These are phyloP conservation scores for Hanseniaspora taiwanica DNA, from an alignment of 805 yeast genomes.

Conservation along the genomic window DNA sequence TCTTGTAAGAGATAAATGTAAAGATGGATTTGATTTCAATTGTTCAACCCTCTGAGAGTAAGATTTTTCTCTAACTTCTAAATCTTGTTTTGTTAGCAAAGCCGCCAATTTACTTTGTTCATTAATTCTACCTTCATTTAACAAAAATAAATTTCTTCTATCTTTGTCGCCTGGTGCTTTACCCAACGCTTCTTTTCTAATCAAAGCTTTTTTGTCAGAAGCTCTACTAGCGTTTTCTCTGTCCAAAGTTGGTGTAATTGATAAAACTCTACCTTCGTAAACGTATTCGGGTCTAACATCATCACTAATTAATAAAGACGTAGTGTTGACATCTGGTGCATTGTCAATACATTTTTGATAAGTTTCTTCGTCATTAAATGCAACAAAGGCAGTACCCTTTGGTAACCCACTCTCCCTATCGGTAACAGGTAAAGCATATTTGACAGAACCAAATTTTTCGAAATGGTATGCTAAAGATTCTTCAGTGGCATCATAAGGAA, in stretches of 20 bases:
- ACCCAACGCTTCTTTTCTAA: conserved; percentile 66
- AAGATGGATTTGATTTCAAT: conserved; percentile 75
- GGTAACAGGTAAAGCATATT: conserved; percentile 85
- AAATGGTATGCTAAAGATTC: conserved; percentile 73
- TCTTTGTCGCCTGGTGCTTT: conserved; percentile 71
- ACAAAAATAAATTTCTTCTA: conserved; percentile 67
- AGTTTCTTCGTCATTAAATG: conserved; percentile 51
- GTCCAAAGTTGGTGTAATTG: conserved; percentile 75
- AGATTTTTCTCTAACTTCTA: conserved; percentile 81
- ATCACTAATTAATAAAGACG: conserved; percentile 71
- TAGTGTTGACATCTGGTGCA: conserved; percentile 62
- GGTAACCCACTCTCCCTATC: conserved; percentile 80
- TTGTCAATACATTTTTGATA: conserved; percentile 54
- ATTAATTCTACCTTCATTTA: conserved; percentile 90
- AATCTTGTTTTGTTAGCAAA: conserved; percentile 51
- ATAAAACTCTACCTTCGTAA: conserved; percentile 81
- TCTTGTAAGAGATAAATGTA: conserved; percentile 89
- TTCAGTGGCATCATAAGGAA: conserved; percentile 86
- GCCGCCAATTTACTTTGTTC: conserved; percentile 68
- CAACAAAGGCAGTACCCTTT: conserved; percentile 91
- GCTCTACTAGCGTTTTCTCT: conserved; percentile 67
- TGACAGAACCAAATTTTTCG: conserved; percentile 67
- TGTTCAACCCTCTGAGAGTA: conserved; percentile 78
- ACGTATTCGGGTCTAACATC: conserved; percentile 85
- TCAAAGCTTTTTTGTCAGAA: conserved; percentile 57